Base-by-base conservation (phyloP, 352 stramenopile genomes). In the Phytophthora pluvialis region DNA sequence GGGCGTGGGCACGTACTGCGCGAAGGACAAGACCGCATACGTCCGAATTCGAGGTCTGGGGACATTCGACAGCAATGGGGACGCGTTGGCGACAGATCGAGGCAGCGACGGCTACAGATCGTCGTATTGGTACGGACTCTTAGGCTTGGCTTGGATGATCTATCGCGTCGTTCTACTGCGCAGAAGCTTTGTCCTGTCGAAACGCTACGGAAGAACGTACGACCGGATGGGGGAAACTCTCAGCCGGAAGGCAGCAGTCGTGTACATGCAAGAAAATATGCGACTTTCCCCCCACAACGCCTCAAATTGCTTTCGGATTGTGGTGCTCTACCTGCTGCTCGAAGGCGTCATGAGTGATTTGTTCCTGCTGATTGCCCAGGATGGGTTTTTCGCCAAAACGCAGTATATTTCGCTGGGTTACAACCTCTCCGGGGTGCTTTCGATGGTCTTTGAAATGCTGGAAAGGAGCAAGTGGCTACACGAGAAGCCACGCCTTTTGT, bases 401-500 rank as follows among this genome's bases (percentile, higher is more conserved):
- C 58, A 73, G n/a, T 73, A 67, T 15, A 64, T 73, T 8, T 73
- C 68, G 18, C 50, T 77, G 9, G 59, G 58, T 2, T 77, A 77
- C 50, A 77, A 77, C 38, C 52, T 77, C 15, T 43, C 64, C 5
- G 59, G 54, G 0, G 42, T 77, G 3, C 43, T 73, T 3, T 71
- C 51, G 5, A 64, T 71, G 38, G 8, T 73, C 26, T 73, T 73
- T 21, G 64, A 77, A 29, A 61, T 70, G 12, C 3, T 73, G 5
- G 64, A 77, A n/a, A 62, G 29, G 15, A 67, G 31, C 11, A 58
- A 54, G 0, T 67, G 48, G 6, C 15, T 69, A 31, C 13, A 26
- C 16, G 40, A 59, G 21, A 60, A 58, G 7, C 25, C 26, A 5
- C 18, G 44, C 13, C n/a, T 49, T 4, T 9, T 61, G 0, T 8